These are phyloP conservation scores for Bipolaris zeicola DNA, from an alignment of 2,329 filamentous ascomycete species.

Conservation along the genomic window DNA sequence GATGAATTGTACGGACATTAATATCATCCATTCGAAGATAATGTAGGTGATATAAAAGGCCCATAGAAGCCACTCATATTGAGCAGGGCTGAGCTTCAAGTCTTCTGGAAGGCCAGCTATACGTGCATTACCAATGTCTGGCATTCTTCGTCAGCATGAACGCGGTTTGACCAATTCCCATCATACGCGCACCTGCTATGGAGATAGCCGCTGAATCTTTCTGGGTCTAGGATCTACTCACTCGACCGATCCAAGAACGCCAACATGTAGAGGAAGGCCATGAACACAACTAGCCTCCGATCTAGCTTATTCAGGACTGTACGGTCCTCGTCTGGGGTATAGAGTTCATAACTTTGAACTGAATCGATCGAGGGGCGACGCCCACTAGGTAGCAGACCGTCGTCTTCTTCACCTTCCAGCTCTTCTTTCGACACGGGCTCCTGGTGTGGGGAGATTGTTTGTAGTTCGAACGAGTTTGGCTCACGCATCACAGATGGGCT, in stretches of 20 bases:
- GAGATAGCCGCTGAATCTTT: not conserved
- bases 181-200: conserved; percentile 32
- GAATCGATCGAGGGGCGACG: conserved; percentile 33
- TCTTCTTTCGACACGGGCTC: conserved; percentile 13
- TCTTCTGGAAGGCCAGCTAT: conserved; percentile 64
- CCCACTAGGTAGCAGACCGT: conserved; percentile 19
- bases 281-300: conserved; percentile 75
- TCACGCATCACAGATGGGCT: conserved; percentile 16
- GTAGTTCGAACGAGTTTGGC: conserved; percentile 34
- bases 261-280: conserved; percentile 81
- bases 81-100: conserved; percentile 58
- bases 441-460: conserved; percentile 22
- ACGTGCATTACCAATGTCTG: conserved; percentile 67
- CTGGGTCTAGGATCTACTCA: conserved; percentile 47
- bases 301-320: conserved; percentile 77
- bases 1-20: conserved; percentile 52
- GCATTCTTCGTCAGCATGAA: conserved; percentile 7
- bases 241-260: conserved; percentile 87
- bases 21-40: conserved; percentile 69
- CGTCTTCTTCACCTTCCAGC: conserved; percentile 34
- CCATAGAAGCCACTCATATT: conserved; percentile 67
- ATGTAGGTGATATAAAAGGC: conserved; percentile 69
- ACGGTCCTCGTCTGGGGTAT: conserved; percentile 72
- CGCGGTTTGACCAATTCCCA: not conserved
- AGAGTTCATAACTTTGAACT: conserved; percentile 57